These are phyloP conservation scores for Microbotryum scabiosae DNA, from an alignment of 1,284 basidiomycete genomes.

Conservation along the genomic window DNA sequence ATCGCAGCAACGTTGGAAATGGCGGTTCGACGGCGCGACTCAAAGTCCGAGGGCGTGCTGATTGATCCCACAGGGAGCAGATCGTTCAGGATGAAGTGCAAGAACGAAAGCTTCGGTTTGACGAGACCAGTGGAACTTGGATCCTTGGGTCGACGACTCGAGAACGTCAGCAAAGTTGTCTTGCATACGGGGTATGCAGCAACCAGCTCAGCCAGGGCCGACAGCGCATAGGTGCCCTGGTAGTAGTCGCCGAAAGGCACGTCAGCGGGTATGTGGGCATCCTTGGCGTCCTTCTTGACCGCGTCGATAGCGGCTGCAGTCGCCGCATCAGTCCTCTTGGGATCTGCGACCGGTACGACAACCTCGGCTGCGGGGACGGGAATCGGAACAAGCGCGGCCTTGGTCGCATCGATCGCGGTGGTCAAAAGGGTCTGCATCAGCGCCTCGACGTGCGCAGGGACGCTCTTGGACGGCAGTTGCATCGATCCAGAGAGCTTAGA, in stretches of 20 bases:
- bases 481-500: background rate
- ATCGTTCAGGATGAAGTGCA: constrained; percentile 61
- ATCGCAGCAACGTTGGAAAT: constrained; percentile 77
- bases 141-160: constrained; percentile 49
- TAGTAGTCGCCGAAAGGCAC: constrained; percentile 45
- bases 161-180: constrained; percentile 70
- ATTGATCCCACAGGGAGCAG: constrained; percentile 16
- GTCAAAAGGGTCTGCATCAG: no score
- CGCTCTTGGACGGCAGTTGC: background rate
- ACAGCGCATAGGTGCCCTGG: constrained; percentile 82
- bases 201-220: constrained; percentile 80
- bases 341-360: constrained; percentile 8
- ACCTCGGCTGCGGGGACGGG: constrained; percentile 18
- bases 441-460: background rate
- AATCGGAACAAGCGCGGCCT: constrained; percentile 37
- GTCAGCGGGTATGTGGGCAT: constrained; percentile 15
- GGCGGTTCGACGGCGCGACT: constrained; percentile 37
- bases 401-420: constrained; percentile 55
- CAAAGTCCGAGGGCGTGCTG: constrained; percentile 14
- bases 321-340: constrained; percentile 1
- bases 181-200: constrained; percentile 93
- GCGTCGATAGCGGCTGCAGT: background rate
- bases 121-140: constrained; percentile 48
- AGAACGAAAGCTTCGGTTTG: constrained; percentile 45
- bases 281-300: constrained; percentile 20